Base-by-base conservation (phyloP, 1,139 yeast species). In the Ogataea hybrid region DNA sequence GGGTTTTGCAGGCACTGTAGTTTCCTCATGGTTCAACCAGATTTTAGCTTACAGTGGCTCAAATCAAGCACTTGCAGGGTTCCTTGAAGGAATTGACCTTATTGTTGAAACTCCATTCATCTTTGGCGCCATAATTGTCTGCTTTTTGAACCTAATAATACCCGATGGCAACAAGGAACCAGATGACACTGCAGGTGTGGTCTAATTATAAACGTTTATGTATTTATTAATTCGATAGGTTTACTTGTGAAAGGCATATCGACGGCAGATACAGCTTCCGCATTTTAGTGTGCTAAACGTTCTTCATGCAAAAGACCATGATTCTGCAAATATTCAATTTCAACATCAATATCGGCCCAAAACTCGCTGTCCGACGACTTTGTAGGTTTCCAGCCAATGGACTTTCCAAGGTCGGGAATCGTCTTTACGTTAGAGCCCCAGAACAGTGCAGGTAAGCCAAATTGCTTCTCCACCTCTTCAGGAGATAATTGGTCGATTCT, bases 371-470 rank as follows among this genome's bases (percentile, higher is more conserved):
- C 32, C 5, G 25, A 28, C 11, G 42, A 37, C 7, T 20, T 9
- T 14, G 33, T 17, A 9, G 45, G 44, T n/a, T 6, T 22, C 45
- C 45, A 42, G 5, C 43, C 43, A 10, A 39, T 12, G 5, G 16
- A n/a, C 22, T 43, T 38, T 5, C 47, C 67, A 35, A 63, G 58
- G 37, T 63, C 65, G 11, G 60, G 67, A 46, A 61, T 58, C 12
- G 59, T 52, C 50, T 65, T 57, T 12, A 68, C 62, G 39, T 64
- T 62, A 10, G 66, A 54, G 5, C 67, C 68, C 66, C 67, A 65
- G 16, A 49, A 52, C 22, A 38, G 52, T 3, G 69, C 62, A 20
- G 59, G 57, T 44, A 58, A 56, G 8, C 52, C 55, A 11, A 49
- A 43, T 2, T 57, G 30, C 14, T 42, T 42, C 21, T 43, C 46